phyloP scores from a whole-genome alignment of 2,329 filamentous ascomycete genomes.

The Phaeosphaeriaceae sp. region DNA sequence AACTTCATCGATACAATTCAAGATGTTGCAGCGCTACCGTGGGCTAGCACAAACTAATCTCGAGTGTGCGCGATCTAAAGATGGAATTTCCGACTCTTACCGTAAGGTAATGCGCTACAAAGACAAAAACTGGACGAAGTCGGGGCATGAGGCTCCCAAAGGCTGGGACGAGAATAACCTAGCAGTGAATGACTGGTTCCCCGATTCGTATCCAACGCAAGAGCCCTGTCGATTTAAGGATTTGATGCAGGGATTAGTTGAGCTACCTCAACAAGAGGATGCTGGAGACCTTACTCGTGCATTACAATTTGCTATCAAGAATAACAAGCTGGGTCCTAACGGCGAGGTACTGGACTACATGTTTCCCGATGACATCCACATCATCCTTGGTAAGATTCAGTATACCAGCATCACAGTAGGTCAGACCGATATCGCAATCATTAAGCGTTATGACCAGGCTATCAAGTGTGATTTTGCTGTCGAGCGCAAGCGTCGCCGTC shows the following conservation, averaged over 20 bases:
- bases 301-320: constrained; percentile 21
- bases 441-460: not conserved
- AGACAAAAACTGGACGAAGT: constrained; percentile 12
- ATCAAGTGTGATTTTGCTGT: not conserved
- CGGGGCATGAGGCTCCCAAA: constrained; percentile 4
- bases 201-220: constrained; percentile 1
- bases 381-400: constrained; percentile 17
- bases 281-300: constrained; percentile 34
- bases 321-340: constrained; percentile 5
- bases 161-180: constrained; percentile 12
- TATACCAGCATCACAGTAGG: constrained; percentile 1
- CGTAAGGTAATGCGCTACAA: constrained; percentile 22
- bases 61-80: constrained; percentile 11
- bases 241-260: constrained; percentile 24
- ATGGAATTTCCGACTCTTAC: constrained; percentile 21
- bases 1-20: constrained; percentile 15
- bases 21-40: constrained; percentile 21
- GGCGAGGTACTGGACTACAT: constrained; percentile 8
- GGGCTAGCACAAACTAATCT: constrained; percentile 2
- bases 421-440: constrained; percentile 3
- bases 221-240: constrained; percentile 21
- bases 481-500: not conserved
- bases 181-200: constrained; percentile 10
- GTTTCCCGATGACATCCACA: constrained; percentile 28
- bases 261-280: constrained; percentile 24